Evolutionary conservation across 2,329 filamentous ascomycete genomes (phyloP).

Genomic region (Basipetospora chlamydospora): DNA sequence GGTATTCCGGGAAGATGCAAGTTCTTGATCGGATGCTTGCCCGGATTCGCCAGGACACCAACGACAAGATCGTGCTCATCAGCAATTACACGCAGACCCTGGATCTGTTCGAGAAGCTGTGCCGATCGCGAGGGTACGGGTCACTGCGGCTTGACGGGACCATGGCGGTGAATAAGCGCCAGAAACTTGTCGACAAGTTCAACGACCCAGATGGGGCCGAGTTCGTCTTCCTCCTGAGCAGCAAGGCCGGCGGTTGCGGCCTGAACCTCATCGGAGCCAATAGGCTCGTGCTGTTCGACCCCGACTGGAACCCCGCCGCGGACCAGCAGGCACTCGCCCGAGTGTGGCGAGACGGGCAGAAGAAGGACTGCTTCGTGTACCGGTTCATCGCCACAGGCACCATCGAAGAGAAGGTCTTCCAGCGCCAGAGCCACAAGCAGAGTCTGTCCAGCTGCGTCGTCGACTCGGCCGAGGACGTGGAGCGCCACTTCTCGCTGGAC

Average conservation of each 20-base stretch:
- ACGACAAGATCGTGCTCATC: conserved; percentile 98
- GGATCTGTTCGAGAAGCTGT: conserved; percentile 85
- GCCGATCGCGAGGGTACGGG: conserved; percentile 72
- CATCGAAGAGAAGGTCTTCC: conserved; percentile 98
- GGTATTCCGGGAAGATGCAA: conserved; percentile 97
- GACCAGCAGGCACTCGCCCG: conserved; percentile 94
- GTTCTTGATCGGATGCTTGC: conserved; percentile 97
- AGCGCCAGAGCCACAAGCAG: conserved; percentile 96
- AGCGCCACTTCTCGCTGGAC: conserved; percentile 89
- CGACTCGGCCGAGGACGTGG: conserved; percentile 90
- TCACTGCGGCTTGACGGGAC: conserved; percentile 83
- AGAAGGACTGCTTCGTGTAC: conserved; percentile 98
- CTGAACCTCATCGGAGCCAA: conserved; percentile 93
- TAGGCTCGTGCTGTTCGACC: conserved; percentile 87
- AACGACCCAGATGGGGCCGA: conserved; percentile 84
- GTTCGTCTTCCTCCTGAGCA: conserved; percentile 91
- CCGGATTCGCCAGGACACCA: conserved; percentile 86
- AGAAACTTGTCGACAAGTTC: conserved; percentile 95
- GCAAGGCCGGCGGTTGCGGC: conserved; percentile 92
- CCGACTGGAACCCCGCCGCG: conserved; percentile 94
- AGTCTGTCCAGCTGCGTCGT: conserved; percentile 92
- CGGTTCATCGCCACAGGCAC: conserved; percentile 97
- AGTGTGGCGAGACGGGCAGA: conserved; percentile 97
- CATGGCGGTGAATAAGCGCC: conserved; percentile 94
- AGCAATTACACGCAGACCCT: conserved; percentile 96